These are phyloP conservation scores for Cladosporium phlei DNA, from an alignment of 2,329 filamentous ascomycete species.

Conservation along the genomic window DNA sequence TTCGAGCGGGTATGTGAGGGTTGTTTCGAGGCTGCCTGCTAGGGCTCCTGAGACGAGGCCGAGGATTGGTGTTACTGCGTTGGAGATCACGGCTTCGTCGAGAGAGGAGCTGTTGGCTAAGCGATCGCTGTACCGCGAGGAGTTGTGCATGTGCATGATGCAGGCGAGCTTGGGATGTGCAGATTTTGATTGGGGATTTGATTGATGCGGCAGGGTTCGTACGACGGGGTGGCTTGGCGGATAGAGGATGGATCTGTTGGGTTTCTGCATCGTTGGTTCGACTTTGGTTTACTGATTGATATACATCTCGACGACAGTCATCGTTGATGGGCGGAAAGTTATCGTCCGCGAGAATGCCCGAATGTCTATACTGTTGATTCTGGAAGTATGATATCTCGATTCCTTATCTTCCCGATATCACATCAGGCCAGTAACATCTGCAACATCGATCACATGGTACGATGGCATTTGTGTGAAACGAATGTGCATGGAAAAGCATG, in stretches of 20 bases:
- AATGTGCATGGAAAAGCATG: background rate
- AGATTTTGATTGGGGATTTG: too few species aligned
- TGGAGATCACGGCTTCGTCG: background rate
- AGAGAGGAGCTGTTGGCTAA: background rate
- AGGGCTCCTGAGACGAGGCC: constrained; percentile 49
- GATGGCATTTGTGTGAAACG: too few species aligned
- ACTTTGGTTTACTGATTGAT: background rate
- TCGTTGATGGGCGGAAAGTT: constrained; percentile 1
- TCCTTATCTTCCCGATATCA: background rate
- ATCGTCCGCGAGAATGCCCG: background rate
- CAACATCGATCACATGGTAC: too few species aligned
- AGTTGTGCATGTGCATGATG: constrained; percentile 11
- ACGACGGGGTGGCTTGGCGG: too few species aligned
- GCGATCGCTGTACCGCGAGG: constrained; percentile 7
- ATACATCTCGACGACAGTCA: background rate
- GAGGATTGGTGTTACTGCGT: constrained; percentile 26
- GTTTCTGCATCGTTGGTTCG: too few species aligned
- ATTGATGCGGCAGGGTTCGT: too few species aligned
- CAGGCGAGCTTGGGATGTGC: background rate
- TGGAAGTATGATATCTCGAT: background rate
- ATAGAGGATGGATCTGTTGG: too few species aligned
- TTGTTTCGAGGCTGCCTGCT: constrained; percentile 51
- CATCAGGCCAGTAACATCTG: constrained; percentile 1
- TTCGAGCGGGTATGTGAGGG: constrained; percentile 41
- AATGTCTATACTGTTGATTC: background rate